A percentile compares a stretch with the other conserved stretches of the same genome.
Conservation (phyloP, 495 filamentous ascomycete genomes). For the Trichoderma gamsii region DNA sequence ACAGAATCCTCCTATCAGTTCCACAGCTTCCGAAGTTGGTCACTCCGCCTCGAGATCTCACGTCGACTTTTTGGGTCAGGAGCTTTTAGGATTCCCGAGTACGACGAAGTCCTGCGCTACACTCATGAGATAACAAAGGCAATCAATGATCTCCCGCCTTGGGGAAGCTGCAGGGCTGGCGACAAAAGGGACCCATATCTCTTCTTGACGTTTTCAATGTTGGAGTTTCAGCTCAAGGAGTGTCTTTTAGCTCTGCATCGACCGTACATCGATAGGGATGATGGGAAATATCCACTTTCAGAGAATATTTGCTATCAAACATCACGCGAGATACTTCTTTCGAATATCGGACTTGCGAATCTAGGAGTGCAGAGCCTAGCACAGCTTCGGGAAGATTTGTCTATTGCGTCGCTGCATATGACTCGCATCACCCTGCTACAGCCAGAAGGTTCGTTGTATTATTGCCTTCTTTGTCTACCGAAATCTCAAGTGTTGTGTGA, state of each 20-base stretch:
- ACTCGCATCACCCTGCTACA: not conserved
- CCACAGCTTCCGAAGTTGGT: slow-evolving; percentile 28
- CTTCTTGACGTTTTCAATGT: slow-evolving; percentile 22
- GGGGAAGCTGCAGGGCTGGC: slow-evolving; percentile 24
- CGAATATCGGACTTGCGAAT: slow-evolving; percentile 27
- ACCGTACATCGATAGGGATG: slow-evolving; percentile 27
- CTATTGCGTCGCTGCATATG: slow-evolving; percentile 29
- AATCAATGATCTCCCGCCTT: slow-evolving; percentile 29
- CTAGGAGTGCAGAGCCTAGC: slow-evolving; percentile 28
- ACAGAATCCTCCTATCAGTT: slow-evolving; percentile 30
- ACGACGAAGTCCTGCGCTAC: slow-evolving; percentile 32
- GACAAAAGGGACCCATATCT: slow-evolving; percentile 25
- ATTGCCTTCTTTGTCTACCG: not conserved
- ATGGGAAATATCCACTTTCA: slow-evolving; percentile 25
- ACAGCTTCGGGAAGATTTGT: slow-evolving; percentile 30
- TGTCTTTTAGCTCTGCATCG: slow-evolving; percentile 31
- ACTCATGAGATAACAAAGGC: slow-evolving; percentile 30
- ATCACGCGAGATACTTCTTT: slow-evolving; percentile 30
- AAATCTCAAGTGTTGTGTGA: not conserved
- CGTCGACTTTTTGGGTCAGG: slow-evolving; percentile 25
- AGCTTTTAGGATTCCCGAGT: slow-evolving; percentile 22
- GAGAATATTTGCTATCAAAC: slow-evolving; percentile 32
- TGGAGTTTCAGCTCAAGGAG: slow-evolving; percentile 32
- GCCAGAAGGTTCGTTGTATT: slow-evolving; percentile 18
- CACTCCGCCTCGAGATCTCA: slow-evolving; percentile 27